Percentiles rank a stretch among this genome's conserved stretches.
Evolutionary conservation across 768 basidiomycete genomes (phyloP).

Genomic region (Hygrophorus pudorinus): DNA sequence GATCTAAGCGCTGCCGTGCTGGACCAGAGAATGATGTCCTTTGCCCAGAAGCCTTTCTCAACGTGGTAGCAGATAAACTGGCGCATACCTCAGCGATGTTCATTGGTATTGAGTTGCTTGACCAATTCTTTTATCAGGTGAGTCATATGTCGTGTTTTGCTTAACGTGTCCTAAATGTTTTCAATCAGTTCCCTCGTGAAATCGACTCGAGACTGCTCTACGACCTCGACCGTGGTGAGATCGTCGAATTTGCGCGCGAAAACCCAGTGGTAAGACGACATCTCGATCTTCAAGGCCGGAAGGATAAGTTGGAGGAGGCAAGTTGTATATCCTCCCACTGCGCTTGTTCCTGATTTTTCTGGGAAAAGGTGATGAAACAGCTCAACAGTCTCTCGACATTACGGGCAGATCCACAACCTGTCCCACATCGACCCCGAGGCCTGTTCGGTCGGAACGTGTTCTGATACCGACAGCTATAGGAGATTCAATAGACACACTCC

Average conservation of each 20-base stretch:
- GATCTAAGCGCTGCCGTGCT: conserved; percentile 77
- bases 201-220: conserved; percentile 92
- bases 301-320: conserved; percentile 95
- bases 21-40: conserved; percentile 85
- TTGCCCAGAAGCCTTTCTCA: conserved; percentile 95
- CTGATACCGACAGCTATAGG: conserved; percentile 21
- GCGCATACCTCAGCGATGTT: conserved; percentile 96
- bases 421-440: conserved; percentile 64
- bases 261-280: conserved; percentile 84
- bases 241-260: conserved; percentile 87
- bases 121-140: conserved; percentile 98
- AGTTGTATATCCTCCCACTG: conserved; percentile 3
- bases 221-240: conserved; percentile 85
- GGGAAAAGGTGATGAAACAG: conserved; percentile 89
- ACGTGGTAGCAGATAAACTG: conserved; percentile 93
- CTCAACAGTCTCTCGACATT: conserved; percentile 86
- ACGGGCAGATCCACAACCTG: conserved; percentile 70
- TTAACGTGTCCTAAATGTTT: no score
- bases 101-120: conserved; percentile 95
- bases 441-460: conserved; percentile 66
- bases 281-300: conserved; percentile 90
- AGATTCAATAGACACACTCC: not conserved
- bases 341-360: conserved; percentile 1
- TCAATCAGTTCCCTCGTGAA: conserved; percentile 82
- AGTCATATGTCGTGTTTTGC: conserved; percentile 14